Percentiles rank a stretch among this genome's conserved stretches.
phyloP scores from a whole-genome alignment of 1,284 basidiomycete species.

The Austroboletus niveus region DNA sequence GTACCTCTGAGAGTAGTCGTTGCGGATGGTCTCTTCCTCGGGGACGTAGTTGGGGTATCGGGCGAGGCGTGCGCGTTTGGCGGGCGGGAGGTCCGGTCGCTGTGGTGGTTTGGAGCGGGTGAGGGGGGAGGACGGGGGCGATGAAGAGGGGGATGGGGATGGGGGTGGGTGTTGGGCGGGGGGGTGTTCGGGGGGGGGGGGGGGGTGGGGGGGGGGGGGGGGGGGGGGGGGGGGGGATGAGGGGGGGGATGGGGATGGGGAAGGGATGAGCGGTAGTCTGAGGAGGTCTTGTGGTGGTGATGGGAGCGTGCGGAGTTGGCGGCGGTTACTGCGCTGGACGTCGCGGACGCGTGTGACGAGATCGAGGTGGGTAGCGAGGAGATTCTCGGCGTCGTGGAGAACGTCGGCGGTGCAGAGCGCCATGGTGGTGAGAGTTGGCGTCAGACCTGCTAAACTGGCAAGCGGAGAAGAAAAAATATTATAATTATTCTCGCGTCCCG shows the following conservation, averaged over 20 bases:
- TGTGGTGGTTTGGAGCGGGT: conserved; percentile 34
- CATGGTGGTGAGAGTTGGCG: background rate
- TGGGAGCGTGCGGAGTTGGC: conserved; percentile 38
- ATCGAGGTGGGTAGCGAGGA: conserved; percentile 48
- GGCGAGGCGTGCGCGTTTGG: conserved; percentile 65
- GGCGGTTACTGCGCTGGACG: conserved; percentile 41
- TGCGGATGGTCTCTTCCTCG: conserved; percentile 92
- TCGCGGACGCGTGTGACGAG: conserved; percentile 43
- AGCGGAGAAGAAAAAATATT: no score
- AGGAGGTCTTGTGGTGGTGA: conserved; percentile 42
- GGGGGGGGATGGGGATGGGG: conserved; percentile 37
- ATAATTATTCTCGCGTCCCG: no score
- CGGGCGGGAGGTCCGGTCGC: conserved; percentile 60
- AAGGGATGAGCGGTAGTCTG: conserved; percentile 47
- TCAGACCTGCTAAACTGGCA: conserved; percentile 15
- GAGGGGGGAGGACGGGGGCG: conserved; percentile 48
- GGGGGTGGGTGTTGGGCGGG: no score
- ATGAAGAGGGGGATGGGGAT: conserved; percentile 36
- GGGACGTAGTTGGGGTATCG: conserved; percentile 79
- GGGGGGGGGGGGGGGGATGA: no score
- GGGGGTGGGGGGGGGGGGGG: no score
- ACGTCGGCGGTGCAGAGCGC: conserved; percentile 34
- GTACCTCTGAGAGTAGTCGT: conserved; percentile 91
- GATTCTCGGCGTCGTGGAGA: conserved; percentile 47
- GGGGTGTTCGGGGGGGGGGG: no score